phyloP scores from a whole-genome alignment of 768 basidiomycete genomes.

The Trametes villosa region DNA sequence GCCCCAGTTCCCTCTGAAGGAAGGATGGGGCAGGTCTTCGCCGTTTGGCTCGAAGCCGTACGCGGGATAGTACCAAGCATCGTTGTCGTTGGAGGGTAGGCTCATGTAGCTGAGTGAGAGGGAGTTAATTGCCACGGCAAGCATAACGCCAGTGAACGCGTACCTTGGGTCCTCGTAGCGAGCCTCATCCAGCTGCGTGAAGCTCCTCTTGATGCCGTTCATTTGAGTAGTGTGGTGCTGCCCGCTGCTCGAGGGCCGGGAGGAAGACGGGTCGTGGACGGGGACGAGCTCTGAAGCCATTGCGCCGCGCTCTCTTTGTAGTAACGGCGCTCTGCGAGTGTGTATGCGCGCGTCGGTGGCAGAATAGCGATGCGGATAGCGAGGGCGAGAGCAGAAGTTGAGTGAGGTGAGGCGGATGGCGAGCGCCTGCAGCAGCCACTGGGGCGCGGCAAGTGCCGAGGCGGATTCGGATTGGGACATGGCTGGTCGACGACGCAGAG shows the following conservation, averaged over 20 bases:
- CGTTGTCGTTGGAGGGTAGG: slow-evolving; percentile 61
- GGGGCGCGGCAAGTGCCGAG: slow-evolving; percentile 10
- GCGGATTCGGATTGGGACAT: slow-evolving; percentile 9
- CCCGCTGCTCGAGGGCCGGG: slow-evolving; percentile 28
- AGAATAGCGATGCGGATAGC: neutral
- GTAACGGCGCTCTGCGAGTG: neutral
- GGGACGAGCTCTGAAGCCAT: slow-evolving; percentile 20
- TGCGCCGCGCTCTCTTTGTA: neutral
- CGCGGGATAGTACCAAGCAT: slow-evolving; percentile 86
- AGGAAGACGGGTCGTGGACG: slow-evolving; percentile 21
- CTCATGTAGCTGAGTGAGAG: slow-evolving; percentile 25
- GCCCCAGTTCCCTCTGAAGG: slow-evolving; percentile 80
- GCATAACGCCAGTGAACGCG: neutral
- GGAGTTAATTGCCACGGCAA: neutral
- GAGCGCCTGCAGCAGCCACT: neutral
- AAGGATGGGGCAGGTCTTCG: slow-evolving; percentile 45
- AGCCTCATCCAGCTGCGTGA: slow-evolving; percentile 25
- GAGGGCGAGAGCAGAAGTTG: neutral
- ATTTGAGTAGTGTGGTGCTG: slow-evolving; percentile 18
- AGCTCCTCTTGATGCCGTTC: slow-evolving; percentile 22
- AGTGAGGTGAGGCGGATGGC: neutral
- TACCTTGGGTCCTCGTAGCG: slow-evolving; percentile 35
- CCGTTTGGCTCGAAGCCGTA: slow-evolving; percentile 71
- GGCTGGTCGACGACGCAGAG: slow-evolving; percentile 3
- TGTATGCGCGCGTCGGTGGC: neutral